Evolutionary conservation across 306 rosid species (phyloP).

Genomic region (Casuarina glauca): DNA sequence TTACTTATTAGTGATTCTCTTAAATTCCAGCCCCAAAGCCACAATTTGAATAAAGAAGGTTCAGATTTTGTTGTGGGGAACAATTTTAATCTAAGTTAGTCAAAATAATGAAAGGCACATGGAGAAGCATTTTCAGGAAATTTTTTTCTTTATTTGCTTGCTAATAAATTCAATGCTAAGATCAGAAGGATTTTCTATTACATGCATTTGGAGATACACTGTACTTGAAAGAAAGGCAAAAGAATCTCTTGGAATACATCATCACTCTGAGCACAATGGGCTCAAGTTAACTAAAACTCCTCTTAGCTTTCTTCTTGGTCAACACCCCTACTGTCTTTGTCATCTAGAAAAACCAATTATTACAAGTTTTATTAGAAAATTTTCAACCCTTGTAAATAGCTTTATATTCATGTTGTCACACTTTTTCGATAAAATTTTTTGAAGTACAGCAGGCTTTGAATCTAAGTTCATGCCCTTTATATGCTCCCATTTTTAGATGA

Average conservation of each 20-base stretch:
- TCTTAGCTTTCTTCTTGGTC: neutral
- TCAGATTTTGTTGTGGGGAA: neutral
- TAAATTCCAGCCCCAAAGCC: neutral
- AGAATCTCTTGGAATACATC: neutral
- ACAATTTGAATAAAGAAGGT: too few species aligned
- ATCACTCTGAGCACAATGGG: neutral
- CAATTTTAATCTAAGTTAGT: neutral
- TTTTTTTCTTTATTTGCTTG: neutral
- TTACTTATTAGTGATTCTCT: neutral
- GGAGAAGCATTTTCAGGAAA: neutral
- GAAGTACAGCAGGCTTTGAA: slow-evolving; percentile 21
- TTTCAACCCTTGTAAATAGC: neutral
- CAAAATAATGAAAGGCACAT: neutral
- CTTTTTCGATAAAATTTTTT: slow-evolving; percentile 6
- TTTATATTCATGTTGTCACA: neutral
- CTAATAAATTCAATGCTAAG: neutral
- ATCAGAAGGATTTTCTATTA: neutral
- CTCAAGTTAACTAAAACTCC: neutral
- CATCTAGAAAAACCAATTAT: neutral
- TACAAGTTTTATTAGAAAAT: neutral
- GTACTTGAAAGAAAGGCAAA: neutral
- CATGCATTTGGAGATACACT: neutral
- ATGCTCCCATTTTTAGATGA: neutral
- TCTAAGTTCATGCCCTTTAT: slow-evolving; percentile 16
- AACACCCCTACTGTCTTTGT: neutral